Percentiles rank a stretch among this genome's conserved stretches.
phyloP scores from a whole-genome alignment of 2,329 filamentous ascomycete genomes.

The Dryadomyces sulphureus region DNA sequence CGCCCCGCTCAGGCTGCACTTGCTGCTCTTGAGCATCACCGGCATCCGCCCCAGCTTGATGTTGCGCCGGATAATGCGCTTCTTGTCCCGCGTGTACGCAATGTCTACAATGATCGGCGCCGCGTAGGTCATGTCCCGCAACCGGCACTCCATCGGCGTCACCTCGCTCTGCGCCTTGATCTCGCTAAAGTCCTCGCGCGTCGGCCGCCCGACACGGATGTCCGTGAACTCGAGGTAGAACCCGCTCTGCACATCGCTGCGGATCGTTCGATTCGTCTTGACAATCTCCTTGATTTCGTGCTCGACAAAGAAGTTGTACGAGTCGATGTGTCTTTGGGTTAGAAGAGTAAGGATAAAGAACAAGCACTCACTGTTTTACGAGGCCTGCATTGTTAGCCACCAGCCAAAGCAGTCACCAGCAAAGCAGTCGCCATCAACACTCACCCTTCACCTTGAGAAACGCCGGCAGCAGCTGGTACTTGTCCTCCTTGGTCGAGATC shows the following conservation, averaged over 20 bases:
- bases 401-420: neutral
- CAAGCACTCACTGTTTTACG: constrained; percentile 59
- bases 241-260: constrained; percentile 81
- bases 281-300: constrained; percentile 96
- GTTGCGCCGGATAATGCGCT: constrained; percentile 57
- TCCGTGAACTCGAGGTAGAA: constrained; percentile 92
- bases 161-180: constrained; percentile 57
- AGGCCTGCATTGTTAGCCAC: constrained; percentile 33
- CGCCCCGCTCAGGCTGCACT: constrained; percentile 73
- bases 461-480: constrained; percentile 94
- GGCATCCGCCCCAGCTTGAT: constrained; percentile 83
- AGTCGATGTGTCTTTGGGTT: constrained; percentile 67
- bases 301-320: constrained; percentile 96
- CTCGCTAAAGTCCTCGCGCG: constrained; percentile 62
- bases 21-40: constrained; percentile 92
- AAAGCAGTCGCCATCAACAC: constrained; percentile 13
- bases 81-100: constrained; percentile 70
- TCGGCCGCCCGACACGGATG: constrained; percentile 73
- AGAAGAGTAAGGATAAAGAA: neutral
- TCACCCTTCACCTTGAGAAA: constrained; percentile 89
- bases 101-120: constrained; percentile 91
- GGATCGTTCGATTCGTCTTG: constrained; percentile 73
- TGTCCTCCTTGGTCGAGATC: constrained; percentile 59
- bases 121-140: constrained; percentile 96
- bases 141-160: constrained; percentile 88